Evolutionary conservation across 2,329 filamentous ascomycete genomes (phyloP).

Genomic region (Clarireedia hainanense): DNA sequence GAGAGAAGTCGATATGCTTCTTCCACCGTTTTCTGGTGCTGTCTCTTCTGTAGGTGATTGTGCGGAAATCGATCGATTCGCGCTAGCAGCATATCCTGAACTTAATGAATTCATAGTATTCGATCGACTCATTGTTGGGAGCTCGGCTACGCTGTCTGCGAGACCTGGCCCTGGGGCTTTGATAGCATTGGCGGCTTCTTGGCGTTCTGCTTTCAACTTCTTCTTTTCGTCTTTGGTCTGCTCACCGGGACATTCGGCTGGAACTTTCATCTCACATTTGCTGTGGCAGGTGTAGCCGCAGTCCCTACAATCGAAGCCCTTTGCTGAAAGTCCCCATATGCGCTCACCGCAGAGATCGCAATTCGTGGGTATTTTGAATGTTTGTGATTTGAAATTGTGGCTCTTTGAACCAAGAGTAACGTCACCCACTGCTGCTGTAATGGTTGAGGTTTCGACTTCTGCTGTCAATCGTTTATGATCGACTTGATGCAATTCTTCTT

Average conservation of each 20-base stretch:
- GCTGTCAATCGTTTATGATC: slow-evolving; percentile 79
- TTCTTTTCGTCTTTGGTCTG: slow-evolving; percentile 92
- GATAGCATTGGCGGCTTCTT: slow-evolving; percentile 59
- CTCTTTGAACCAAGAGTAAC: slow-evolving; percentile 87
- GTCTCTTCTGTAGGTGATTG: slow-evolving; percentile 46
- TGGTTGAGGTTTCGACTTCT: slow-evolving; percentile 88
- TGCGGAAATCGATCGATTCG: slow-evolving; percentile 63
- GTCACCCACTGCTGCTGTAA: slow-evolving; percentile 85
- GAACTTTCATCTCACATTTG: slow-evolving; percentile 99
- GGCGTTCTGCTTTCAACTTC: slow-evolving; percentile 79
- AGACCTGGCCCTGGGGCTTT: slow-evolving; percentile 24
- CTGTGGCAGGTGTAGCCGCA: slow-evolving; percentile 97
- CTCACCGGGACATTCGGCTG: slow-evolving; percentile 90
- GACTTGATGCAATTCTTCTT: slow-evolving; percentile 76
- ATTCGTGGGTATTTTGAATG: slow-evolving; percentile 98
- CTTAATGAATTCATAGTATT: slow-evolving; percentile 85
- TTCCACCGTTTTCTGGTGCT: slow-evolving; percentile 28
- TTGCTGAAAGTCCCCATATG: slow-evolving; percentile 94
- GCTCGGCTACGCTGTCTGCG: slow-evolving; percentile 47
- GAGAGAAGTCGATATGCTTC: slow-evolving; percentile 15
- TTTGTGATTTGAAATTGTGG: slow-evolving; percentile 98
- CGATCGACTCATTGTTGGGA: slow-evolving; percentile 63
- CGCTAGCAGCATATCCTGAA: slow-evolving; percentile 78
- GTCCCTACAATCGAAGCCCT: slow-evolving; percentile 91
- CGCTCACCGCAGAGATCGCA: slow-evolving; percentile 94